A percentile compares a stretch with the other conserved stretches of the same genome.
Conservation (phyloP, 345 rosid species). For the Bretschneidera sinensis region DNA sequence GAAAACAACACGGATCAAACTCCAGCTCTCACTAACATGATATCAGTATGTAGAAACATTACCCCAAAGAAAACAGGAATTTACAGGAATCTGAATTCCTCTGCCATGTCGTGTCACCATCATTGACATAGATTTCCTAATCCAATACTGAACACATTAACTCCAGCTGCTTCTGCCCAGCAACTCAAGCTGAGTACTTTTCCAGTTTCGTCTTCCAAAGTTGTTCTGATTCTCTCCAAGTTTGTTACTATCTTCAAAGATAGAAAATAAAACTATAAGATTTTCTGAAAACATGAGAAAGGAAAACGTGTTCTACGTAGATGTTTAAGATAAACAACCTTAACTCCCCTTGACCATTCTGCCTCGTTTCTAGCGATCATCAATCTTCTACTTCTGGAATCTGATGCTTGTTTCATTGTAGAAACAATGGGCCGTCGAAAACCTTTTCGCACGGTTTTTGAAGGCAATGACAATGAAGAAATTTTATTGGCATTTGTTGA, state of each 20-base stretch:
- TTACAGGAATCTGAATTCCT: conserved; percentile 70
- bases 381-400: conserved; percentile 44
- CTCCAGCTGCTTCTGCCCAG: conserved; percentile 87
- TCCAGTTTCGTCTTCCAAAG: conserved; percentile 60
- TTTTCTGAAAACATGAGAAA: conserved; percentile 12
- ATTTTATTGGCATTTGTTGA: conserved; percentile 8
- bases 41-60: conserved; percentile 1
- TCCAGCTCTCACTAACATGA: conserved; percentile 1
- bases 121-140: conserved; percentile 62
- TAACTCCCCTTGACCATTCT: conserved; percentile 62
- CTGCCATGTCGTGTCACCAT: conserved; percentile 55
- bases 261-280: conserved; percentile 19
- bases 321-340: conserved; percentile 46
- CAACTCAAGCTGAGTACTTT: conserved; percentile 47
- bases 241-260: conserved; percentile 47
- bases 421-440: conserved; percentile 19
- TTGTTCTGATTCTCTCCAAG: conserved; percentile 60
- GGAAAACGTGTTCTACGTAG: conserved; percentile 4
- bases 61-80: conserved; percentile 17
- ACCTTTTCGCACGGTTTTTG: conserved; percentile 19
- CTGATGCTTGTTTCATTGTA: conserved; percentile 29
- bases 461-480: conserved; percentile 18
- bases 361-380: conserved; percentile 63
- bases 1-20: conserved; percentile 10
- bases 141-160: conserved; percentile 76